A percentile compares a stretch with the other conserved stretches of the same genome.
Evolutionary conservation across 2,329 filamentous ascomycete genomes (phyloP).

Genomic region (Apiospora sp.): DNA sequence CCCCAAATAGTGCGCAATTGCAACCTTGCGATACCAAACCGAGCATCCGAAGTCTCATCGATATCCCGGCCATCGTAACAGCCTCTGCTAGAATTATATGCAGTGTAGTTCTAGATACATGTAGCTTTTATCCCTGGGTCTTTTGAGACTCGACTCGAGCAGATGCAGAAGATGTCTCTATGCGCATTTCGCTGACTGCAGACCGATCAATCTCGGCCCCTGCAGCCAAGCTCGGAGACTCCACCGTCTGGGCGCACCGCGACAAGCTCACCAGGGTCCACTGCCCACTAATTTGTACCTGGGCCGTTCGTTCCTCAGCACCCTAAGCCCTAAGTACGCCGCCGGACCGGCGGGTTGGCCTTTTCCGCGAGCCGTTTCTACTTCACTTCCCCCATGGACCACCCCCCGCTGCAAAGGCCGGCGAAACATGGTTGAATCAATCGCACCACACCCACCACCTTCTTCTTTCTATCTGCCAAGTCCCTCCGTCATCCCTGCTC

Average conservation of each 20-base stretch:
- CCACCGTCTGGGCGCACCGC: constrained; percentile 2
- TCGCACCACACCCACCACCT: not conserved
- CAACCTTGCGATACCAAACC: not conserved
- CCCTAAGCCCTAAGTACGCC: constrained; percentile 1
- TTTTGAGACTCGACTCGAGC: not conserved
- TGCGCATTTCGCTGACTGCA: not conserved
- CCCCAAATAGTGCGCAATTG: not conserved
- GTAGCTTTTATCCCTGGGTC: not conserved
- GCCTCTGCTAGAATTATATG: not conserved
- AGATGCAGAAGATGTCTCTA: not conserved
- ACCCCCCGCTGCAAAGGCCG: not conserved
- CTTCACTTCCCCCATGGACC: not conserved
- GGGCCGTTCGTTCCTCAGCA: not conserved
- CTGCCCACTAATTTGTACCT: not conserved
- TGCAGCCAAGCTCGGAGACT: constrained; percentile 5
- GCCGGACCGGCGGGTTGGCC: not conserved
- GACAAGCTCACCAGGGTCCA: constrained; percentile 17
- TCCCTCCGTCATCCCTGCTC: constrained; percentile 1
- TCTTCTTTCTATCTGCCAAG: not conserved
- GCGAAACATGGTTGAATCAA: constrained; percentile 5
- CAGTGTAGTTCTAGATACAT: not conserved
- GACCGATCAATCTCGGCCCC: constrained; percentile 1
- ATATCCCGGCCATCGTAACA: not conserved
- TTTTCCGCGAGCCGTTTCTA: constrained; percentile 8
- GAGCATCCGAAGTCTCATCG: not conserved